Conservation (phyloP, 164 flowering plant genomes). For the Litsea cubeba region DNA sequence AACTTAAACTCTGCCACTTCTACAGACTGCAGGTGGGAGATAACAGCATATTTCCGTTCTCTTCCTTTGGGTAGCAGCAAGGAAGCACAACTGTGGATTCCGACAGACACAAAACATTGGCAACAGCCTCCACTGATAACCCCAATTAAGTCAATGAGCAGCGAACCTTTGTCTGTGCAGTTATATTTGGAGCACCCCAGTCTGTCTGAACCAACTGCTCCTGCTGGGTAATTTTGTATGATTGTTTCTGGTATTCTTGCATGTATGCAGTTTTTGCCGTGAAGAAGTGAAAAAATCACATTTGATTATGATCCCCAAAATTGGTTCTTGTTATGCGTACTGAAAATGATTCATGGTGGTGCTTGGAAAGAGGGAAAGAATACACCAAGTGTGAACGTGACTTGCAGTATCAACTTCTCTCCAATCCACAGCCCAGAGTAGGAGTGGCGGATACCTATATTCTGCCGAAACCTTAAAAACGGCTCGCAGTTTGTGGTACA, state of each 20-base stretch:
- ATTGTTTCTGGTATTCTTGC: not conserved
- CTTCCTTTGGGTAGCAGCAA: conserved; percentile 53
- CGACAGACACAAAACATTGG: conserved; percentile 82
- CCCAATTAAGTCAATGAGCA: conserved; percentile 81
- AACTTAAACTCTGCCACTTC: not conserved
- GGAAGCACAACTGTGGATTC: conserved; percentile 69
- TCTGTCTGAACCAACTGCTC: conserved; percentile 7
- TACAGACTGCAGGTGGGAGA: conserved; percentile 90
- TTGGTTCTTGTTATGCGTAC: too few relatives aligned
- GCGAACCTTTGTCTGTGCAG: conserved; percentile 68
- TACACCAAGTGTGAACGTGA: too few relatives aligned
- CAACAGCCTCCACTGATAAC: conserved; percentile 75
- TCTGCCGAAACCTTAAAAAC: too few relatives aligned
- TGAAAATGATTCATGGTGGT: too few relatives aligned
- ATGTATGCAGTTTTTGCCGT: too few relatives aligned
- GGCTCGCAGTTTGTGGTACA: too few relatives aligned
- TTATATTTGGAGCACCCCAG: conserved; percentile 72
- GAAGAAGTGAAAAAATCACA: too few relatives aligned
- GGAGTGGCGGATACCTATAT: too few relatives aligned
- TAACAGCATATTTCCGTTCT: conserved; percentile 61
- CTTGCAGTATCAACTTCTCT: too few relatives aligned
- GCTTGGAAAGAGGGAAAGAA: too few relatives aligned
- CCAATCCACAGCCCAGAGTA: too few relatives aligned
- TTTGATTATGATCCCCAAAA: too few relatives aligned
- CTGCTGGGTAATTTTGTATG: not conserved